Percentiles rank a stretch among this genome's conserved stretches.
These are phyloP conservation scores for Acanthamoeba royreba DNA, from an alignment of 208 protist genomes.

Conservation along the genomic window DNA sequence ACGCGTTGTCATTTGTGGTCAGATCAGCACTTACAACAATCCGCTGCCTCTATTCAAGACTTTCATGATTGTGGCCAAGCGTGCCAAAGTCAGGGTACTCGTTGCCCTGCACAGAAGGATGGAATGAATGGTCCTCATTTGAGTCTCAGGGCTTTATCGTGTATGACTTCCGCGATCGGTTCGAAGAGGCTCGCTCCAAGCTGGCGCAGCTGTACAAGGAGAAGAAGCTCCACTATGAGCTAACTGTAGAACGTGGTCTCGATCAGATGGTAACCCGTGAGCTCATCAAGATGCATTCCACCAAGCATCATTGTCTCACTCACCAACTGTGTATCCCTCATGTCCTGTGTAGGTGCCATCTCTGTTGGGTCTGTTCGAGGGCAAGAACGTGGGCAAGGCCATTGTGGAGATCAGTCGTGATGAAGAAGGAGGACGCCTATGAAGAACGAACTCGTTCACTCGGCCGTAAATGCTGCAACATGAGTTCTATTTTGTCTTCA, in stretches of 20 bases:
- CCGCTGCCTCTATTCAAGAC: not conserved
- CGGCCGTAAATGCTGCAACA: no score
- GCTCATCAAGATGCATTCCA: no score
- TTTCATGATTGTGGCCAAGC: conserved; percentile 33
- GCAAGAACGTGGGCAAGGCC: no score
- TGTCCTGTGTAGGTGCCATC: no score
- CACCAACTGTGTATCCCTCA: no score
- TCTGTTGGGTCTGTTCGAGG: no score
- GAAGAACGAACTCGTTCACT: no score
- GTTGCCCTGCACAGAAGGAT: no score
- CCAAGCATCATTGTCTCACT: no score
- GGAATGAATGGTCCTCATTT: not conserved
- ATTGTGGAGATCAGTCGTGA: no score
- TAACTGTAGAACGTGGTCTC: not conserved
- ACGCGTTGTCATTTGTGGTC: conserved; percentile 57
- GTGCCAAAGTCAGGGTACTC: not conserved
- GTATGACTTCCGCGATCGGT: not conserved
- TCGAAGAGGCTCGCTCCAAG: not conserved
- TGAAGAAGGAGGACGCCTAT: no score
- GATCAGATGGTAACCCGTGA: not conserved
- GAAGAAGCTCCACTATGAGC: not conserved
- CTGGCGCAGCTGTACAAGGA: conserved; percentile 13
- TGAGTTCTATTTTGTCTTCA: no score
- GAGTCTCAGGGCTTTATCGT: conserved; percentile 30
- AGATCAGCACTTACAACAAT: not conserved